A percentile compares a stretch with the other conserved stretches of the same genome.
These are phyloP conservation scores for Melampsora americana DNA, from an alignment of 1,284 basidiomycete genomes.

Conservation along the genomic window DNA sequence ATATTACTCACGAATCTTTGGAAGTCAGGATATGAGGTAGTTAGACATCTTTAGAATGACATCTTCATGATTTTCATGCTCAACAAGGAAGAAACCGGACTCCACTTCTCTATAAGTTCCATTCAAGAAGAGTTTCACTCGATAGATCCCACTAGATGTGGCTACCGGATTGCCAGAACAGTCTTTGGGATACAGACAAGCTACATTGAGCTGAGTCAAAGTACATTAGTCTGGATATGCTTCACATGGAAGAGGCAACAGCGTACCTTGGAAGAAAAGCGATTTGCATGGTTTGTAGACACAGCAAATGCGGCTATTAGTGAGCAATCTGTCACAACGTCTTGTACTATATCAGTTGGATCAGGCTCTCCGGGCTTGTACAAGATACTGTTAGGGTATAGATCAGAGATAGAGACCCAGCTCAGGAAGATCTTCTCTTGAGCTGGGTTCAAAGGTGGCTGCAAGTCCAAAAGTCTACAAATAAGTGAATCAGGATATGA, in stretches of 20 bases:
- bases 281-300: conserved; percentile 30
- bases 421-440: conserved; percentile 16
- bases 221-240: no score
- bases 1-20: conserved; percentile 22
- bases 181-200: conserved; percentile 35
- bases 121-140: conserved; percentile 32
- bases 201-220: conserved; percentile 17
- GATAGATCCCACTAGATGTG: conserved; percentile 28
- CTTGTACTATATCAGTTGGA: conserved; percentile 41
- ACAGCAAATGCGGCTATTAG: conserved; percentile 39
- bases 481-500: not conserved
- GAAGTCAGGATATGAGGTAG: no score
- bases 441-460: conserved; percentile 21
- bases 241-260: not conserved
- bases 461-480: conserved; percentile 5
- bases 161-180: conserved; percentile 10
- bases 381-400: conserved; percentile 1
- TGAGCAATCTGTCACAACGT: conserved; percentile 42
- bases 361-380: conserved; percentile 9
- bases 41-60: no score
- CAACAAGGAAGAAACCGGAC: no score
- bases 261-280: conserved; percentile 20
- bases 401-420: conserved; percentile 25
- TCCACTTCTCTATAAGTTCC: conserved; percentile 28
- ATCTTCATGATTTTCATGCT: no score